Base-by-base conservation (phyloP, 1,284 basidiomycete genomes). In the Pseudozyma hubeiensis region DNA sequence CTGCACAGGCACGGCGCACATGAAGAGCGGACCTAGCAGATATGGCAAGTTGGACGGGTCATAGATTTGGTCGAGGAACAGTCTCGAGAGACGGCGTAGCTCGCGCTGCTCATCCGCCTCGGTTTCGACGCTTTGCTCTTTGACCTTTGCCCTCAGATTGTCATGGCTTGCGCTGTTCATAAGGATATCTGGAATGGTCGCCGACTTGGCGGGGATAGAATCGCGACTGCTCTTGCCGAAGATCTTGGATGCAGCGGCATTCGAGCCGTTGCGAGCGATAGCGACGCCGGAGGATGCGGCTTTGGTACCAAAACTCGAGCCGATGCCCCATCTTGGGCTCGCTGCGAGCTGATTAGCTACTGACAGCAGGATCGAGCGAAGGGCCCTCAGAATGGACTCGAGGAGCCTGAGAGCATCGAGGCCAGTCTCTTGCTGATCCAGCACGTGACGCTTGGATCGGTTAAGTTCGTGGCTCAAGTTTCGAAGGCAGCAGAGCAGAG, bases 271-370 rank as follows among this genome's bases (percentile, higher is more conserved):
- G 16, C 55, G 53, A 31, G 73, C 37, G 40, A 65, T 63, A 9
- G 74, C 53, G 19, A 75, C 64, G 3, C 67, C 72, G 0, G 60
- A 53, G 13, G 69, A 19, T 5, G 53, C 62, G 9, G 62, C 56
- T 34, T 60, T 73, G n/a, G 64, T 64, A 5, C 77, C 78, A 56
- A 74, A 76, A 31, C 77, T 78, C 1, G 65, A 67, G n/a, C 81
- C 81, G 39, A 77, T 68, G 14, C 80, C 78, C 72, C 75, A 79
- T n/a, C 79, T 62, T 10, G 76, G 68, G 43, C 74, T 76, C 19
- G 77, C 64, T 4, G 77, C 65, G 17, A 82, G 62, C 39, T 81
- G 77, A 34, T 79, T 72, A 0, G 80, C 68, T n/a, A 82, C 54
- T 3, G 81, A 71, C 39, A 77, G 57, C 7, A 81, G 43, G 14